Evolutionary conservation across 2,329 filamentous ascomycete species (phyloP), one percentile per base, ranked within the genome.

Genomic region (Aspergillus sojae): DNA sequence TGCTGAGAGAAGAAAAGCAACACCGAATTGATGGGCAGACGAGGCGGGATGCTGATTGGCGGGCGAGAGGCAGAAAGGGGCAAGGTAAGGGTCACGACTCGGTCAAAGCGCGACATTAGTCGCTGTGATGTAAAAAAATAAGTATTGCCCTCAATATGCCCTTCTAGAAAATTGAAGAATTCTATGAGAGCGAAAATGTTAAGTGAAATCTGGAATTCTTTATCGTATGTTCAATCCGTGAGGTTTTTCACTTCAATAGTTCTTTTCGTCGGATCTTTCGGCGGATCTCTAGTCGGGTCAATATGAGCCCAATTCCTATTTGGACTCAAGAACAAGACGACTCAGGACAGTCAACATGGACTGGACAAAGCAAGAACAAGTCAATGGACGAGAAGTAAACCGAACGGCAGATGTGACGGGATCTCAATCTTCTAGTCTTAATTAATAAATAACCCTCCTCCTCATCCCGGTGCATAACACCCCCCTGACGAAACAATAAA

Each of bases 61-160:
- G 60, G 68, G 60, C 19, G 45, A 55, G 54, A 61, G 50, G 45
- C 50, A 65, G 68, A 71, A 71, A 72, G 70, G 70, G 71, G 70
- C 66, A 48, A 52, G 61, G 65, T 64, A 66, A 62, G 55, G 67
- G 65, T 64, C 67, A 62, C 57, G 36, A 48, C 36, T 54, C 61
- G 65, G 67, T 66, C 68, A 65, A 66, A 64, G 67, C 67, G 64
- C 66, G 64, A 68, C 67, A 69, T 69, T 63, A 66, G 66, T 53
- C 36, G 48, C 12, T 36, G n/a, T 16, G 19, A 11, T 9, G 16
- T 7, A 19, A 2, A n/a, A n/a, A 41, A 7, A 7, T 16, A 19
- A 9, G 16, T 41, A 9, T 19, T 9, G 39, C 30, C 23, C 32
- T 34, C 41, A 30, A 28, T 28, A n/a, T 34, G 28, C 4, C 9